Percentiles rank a stretch among this genome's conserved stretches.
phyloP scores from a whole-genome alignment of 2,329 filamentous ascomycete genomes.

The Fusarium secorum region DNA sequence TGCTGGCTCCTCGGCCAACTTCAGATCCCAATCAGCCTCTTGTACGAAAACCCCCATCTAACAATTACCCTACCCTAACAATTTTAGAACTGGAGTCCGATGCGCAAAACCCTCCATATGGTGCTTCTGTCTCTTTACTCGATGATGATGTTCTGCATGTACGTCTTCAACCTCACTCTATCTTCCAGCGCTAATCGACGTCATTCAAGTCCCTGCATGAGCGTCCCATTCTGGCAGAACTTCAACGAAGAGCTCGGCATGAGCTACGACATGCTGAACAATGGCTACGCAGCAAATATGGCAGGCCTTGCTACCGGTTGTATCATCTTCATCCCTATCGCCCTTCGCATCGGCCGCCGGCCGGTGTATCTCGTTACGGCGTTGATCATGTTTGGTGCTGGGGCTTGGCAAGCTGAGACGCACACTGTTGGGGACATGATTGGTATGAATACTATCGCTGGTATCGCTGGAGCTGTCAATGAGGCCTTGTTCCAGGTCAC shows the following conservation, averaged over 20 bases:
- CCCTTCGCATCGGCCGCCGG: slow-evolving; percentile 44
- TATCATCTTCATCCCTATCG: slow-evolving; percentile 46
- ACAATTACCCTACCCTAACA: neutral
- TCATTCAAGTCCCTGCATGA: slow-evolving; percentile 21
- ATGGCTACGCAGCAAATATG: slow-evolving; percentile 40
- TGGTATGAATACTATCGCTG: slow-evolving; percentile 39
- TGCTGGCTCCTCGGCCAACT: slow-evolving; percentile 28
- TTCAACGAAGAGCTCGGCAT: slow-evolving; percentile 31
- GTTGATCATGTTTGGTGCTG: slow-evolving; percentile 28
- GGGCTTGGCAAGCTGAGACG: slow-evolving; percentile 40
- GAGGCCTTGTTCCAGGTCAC: slow-evolving; percentile 51
- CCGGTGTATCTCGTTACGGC: slow-evolving; percentile 42
- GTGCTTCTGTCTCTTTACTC: slow-evolving; percentile 21
- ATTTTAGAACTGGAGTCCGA: slow-evolving; percentile 23
- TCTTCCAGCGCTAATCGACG: accelerated
- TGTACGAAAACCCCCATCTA: neutral
- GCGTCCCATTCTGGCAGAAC: slow-evolving; percentile 30
- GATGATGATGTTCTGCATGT: slow-evolving; percentile 34
- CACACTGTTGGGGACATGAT: slow-evolving; percentile 32
- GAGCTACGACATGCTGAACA: slow-evolving; percentile 36
- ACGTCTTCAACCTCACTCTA: neutral
- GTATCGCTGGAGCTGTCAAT: slow-evolving; percentile 49
- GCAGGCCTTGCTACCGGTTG: slow-evolving; percentile 44
- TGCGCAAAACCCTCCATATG: slow-evolving; percentile 26
- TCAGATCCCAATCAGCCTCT: slow-evolving; percentile 32